Conservation (phyloP, 306 rosid species). For the cucumber (Cucumis sativus) region DNA sequence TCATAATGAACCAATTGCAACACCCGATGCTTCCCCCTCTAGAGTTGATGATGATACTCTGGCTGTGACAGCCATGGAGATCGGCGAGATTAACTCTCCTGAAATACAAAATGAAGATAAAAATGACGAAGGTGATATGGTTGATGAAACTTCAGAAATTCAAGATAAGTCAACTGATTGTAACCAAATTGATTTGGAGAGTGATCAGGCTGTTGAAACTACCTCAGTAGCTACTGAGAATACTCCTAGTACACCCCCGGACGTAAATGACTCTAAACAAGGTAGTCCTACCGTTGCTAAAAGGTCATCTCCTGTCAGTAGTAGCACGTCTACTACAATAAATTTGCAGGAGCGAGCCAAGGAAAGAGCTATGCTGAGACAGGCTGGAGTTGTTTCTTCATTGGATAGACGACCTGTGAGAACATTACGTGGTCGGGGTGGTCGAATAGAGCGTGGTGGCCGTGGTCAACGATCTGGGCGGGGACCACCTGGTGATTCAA, state of each 20-base stretch:
- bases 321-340: conserved; percentile 36
- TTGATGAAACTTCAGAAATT: conserved; percentile 59
- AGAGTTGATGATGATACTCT: conserved; percentile 49
- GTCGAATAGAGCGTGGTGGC: conserved; percentile 25
- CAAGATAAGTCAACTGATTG: conserved; percentile 56
- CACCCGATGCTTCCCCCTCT: conserved; percentile 53
- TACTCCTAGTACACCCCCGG: conserved; percentile 21
- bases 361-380: conserved; percentile 54
- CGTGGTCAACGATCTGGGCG: conserved; percentile 43
- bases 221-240: conserved; percentile 22
- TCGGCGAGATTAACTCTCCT: conserved; percentile 47
- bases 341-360: conserved; percentile 51
- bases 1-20: conserved; percentile 39
- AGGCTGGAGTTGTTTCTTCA: conserved; percentile 38
- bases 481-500: conserved; percentile 31
- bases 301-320: conserved; percentile 39
- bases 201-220: conserved; percentile 41
- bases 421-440: conserved; percentile 20
- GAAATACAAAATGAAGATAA: conserved; percentile 54
- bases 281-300: conserved; percentile 23
- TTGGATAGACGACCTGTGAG: conserved; percentile 53
- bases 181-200: conserved; percentile 29
- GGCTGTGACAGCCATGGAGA: conserved; percentile 22
- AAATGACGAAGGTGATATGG: conserved; percentile 48
- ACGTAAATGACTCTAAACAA: conserved; percentile 26